These are phyloP conservation scores for Yarrowia porcina DNA, from an alignment of 805 yeast species.

Conservation along the genomic window DNA sequence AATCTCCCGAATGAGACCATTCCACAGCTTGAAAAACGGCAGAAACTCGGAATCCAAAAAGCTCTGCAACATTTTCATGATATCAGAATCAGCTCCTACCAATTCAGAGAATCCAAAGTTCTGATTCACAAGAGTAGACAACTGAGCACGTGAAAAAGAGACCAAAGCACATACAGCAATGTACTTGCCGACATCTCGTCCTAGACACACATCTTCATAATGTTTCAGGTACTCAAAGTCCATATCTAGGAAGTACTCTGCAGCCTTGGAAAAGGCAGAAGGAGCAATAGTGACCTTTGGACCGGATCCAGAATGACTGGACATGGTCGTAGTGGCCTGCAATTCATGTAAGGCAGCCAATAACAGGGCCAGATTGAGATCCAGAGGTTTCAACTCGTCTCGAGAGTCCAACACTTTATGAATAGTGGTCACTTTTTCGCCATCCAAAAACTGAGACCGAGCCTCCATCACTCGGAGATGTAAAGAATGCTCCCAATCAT, in stretches of 20 bases:
- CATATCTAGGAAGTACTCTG: conserved; percentile 17
- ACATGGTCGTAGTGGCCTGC: background rate
- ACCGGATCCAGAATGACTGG: background rate
- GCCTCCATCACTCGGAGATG: conserved; percentile 20
- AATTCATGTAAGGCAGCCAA: conserved; percentile 4
- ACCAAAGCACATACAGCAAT: conserved; percentile 10
- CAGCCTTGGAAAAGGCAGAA: background rate
- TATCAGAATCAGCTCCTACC: background rate
- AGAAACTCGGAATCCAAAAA: conserved; percentile 12
- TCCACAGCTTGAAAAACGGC: conserved; percentile 3
- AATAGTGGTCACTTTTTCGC: conserved; percentile 6
- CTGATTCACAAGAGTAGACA: conserved; percentile 4
- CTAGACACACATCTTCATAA: background rate
- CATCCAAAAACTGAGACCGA: background rate
- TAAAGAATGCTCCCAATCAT: conserved; percentile 19
- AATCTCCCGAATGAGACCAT: background rate
- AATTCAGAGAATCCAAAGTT: conserved; percentile 4
- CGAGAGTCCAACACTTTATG: conserved; percentile 9
- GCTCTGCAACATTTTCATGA: background rate
- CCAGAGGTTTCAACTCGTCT: background rate
- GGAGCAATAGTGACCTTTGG: background rate
- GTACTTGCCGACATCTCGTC: background rate
- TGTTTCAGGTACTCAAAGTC: background rate
- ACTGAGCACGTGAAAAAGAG: conserved; percentile 1
- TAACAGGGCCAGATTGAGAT: background rate